Conservation (phyloP, 2,329 filamentous ascomycete species). For the Neonectria magnoliae region DNA sequence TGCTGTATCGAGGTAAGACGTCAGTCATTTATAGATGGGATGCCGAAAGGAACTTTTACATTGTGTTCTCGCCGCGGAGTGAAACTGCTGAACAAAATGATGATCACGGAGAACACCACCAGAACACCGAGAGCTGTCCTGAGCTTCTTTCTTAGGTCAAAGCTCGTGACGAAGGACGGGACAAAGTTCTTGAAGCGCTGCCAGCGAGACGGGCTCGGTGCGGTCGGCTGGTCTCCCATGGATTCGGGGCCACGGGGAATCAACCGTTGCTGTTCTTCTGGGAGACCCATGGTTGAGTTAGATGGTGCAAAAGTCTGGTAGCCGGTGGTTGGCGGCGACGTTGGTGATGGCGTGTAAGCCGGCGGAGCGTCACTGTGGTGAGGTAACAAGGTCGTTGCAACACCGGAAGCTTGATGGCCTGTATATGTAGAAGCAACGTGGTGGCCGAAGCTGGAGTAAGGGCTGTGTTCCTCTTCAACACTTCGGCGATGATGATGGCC, state of each 20-base stretch:
- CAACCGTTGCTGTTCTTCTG: conserved; percentile 55
- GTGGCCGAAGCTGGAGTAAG: not conserved
- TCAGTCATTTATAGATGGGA: not conserved
- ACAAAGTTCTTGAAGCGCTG: conserved; percentile 41
- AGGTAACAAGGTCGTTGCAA: conserved; percentile 24
- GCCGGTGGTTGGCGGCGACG: conserved; percentile 44
- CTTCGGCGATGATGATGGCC: conserved; percentile 36
- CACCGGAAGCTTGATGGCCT: not conserved
- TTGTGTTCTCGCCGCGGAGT: conserved; percentile 34
- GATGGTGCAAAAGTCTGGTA: conserved; percentile 56
- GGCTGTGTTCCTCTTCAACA: conserved; percentile 34
- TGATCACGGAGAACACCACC: conserved; percentile 47
- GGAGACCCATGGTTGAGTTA: conserved; percentile 52
- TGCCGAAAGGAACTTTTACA: conserved; percentile 39
- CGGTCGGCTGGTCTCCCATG: conserved; percentile 51
- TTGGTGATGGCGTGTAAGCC: conserved; percentile 59
- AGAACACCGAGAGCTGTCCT: conserved; percentile 46
- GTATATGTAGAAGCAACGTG: conserved; percentile 3
- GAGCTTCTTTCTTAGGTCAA: conserved; percentile 41
- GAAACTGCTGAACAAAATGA: conserved; percentile 41
- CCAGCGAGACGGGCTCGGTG: conserved; percentile 41
- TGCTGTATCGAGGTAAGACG: conserved; percentile 22
- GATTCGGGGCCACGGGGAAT: conserved; percentile 57
- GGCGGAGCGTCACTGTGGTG: conserved; percentile 57
- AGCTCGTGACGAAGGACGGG: conserved; percentile 22